phyloP scores from a whole-genome alignment of 345 rosid species.

The Angophora floribunda region DNA sequence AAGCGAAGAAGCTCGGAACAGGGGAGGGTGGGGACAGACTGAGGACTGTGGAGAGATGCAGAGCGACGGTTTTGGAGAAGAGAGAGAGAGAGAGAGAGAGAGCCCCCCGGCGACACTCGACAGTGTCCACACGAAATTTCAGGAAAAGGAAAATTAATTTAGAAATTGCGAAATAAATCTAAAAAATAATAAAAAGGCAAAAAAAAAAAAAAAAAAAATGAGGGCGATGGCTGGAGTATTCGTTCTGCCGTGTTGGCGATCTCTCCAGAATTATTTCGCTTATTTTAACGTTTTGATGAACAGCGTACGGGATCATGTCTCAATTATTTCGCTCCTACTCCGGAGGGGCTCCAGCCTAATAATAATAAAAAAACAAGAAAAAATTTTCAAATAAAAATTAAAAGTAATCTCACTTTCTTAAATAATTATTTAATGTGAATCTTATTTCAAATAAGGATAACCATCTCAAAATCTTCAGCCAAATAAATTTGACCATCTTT shows the following conservation, averaged over 20 bases:
- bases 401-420: too few species aligned
- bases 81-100: background rate
- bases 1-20: background rate
- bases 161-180: background rate
- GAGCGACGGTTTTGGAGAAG: background rate
- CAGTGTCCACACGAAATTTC: constrained; percentile 6
- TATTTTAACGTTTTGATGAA: background rate
- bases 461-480: too few species aligned
- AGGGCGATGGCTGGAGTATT: background rate
- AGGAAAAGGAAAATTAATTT: background rate
- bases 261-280: background rate
- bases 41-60: background rate
- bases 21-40: background rate
- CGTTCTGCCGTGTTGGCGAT: background rate
- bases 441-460: too few species aligned
- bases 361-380: too few species aligned
- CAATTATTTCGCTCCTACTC: background rate
- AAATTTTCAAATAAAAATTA: too few species aligned
- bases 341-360: background rate
- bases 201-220: background rate
- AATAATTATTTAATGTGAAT: too few species aligned
- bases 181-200: background rate
- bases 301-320: background rate
- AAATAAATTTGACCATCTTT: too few species aligned
- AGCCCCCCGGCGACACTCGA: background rate